Base-by-base conservation (phyloP, 2,329 filamentous ascomycete genomes). In the Beauveria sp. region DNA sequence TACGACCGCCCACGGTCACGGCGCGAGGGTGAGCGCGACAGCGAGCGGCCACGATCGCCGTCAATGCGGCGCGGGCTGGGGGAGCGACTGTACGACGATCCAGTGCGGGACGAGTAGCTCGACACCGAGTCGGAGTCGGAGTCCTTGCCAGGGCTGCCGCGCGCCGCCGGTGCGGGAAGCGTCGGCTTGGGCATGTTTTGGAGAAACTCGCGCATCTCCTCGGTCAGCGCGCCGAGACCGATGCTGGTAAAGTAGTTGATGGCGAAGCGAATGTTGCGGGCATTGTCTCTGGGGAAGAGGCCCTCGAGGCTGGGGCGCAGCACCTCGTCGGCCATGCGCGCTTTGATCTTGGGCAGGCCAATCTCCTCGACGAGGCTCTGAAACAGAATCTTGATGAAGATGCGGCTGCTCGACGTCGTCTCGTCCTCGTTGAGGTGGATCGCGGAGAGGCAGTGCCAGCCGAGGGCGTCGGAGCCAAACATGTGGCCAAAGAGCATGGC, bases 171-270 rank as follows among this genome's bases (percentile, higher is more conserved):
- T 1, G 91, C 86, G 6, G 90, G 89, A 26, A 90, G 78, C 1
- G 89, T 82, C 3, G 93, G 92, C 71, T 96, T 95, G 14, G 93
- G 93, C 75, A 96, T 85, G 70, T 92, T 96, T 72, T 93, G 89
- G 61, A 99, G 81, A 71, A 88, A 86, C 70, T 96, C 91, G 73
- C 95, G 87, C 91, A 97, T 96, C 66, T 92, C 90, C 72, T 99
- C 95, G 2, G 95, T 99, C 64, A 99, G 82, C 26, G 85, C 86
- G 71, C 95, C 95, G 90, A 99, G 96, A 62, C 93, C 92, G 69
- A 99, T 96, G 69, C 92, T 95, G 10, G 95, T 99, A 74, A 99
- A 98, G 81, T 97, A 99, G 77, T 99, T 99, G 86, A 99, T 96
- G 56, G 93, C 91, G 80, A 99, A 99, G 59, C 93, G 87, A 45